Evolutionary conservation across 192 early-diverging fungal species (phyloP).

Genomic region (Oehlia diaphana): DNA sequence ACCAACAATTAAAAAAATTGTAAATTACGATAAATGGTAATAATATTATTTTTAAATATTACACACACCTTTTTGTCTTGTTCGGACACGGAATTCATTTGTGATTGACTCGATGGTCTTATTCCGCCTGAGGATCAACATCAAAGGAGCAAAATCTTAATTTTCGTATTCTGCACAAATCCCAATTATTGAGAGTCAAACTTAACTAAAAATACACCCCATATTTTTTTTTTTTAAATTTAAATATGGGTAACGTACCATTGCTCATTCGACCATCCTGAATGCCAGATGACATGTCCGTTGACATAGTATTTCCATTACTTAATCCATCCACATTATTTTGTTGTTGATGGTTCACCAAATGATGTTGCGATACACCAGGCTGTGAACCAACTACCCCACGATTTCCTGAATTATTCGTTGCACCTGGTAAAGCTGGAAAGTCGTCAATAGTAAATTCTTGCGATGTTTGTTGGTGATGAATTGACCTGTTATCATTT

Average conservation of each 20-base stretch:
- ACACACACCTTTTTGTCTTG: constrained; percentile 31
- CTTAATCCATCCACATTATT: constrained; percentile 20
- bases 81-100: constrained; percentile 30
- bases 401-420: constrained; percentile 39
- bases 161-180: not conserved
- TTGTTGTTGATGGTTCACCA: constrained; percentile 32
- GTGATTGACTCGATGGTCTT: constrained; percentile 20
- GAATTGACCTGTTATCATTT: constrained; percentile 20
- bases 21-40: not conserved
- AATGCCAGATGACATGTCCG: not conserved
- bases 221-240: not conserved
- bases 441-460: constrained; percentile 50
- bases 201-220: not conserved
- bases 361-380: constrained; percentile 39
- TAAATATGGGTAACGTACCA: constrained; percentile 17
- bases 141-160: constrained; percentile 13
- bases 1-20: not conserved
- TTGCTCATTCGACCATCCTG: constrained; percentile 21
- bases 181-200: constrained; percentile 4
- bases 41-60: not conserved
- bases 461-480: constrained; percentile 33
- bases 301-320: constrained; percentile 7
- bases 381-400: constrained; percentile 36
- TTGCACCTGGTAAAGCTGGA: constrained; percentile 46
- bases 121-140: constrained; percentile 23